Evolutionary conservation across 1,139 yeast genomes (phyloP).

Genomic region (Debaryomyces sp.): DNA sequence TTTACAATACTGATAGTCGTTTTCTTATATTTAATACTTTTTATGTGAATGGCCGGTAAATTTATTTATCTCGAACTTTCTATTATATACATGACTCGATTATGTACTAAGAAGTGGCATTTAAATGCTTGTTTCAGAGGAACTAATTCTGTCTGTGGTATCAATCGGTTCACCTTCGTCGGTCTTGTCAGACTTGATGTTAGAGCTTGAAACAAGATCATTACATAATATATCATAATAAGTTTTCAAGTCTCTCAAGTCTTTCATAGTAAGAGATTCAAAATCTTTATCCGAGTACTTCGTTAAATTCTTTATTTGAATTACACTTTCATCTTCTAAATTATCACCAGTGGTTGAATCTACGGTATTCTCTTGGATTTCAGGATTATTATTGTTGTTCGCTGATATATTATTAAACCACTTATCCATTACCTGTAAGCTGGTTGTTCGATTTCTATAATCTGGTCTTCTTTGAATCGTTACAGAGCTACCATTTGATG

Average conservation of each 20-base stretch:
- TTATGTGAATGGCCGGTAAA: neutral
- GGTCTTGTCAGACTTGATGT: neutral
- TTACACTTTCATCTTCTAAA: neutral
- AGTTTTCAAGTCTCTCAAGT: conserved; percentile 34
- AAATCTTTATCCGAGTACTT: conserved; percentile 38
- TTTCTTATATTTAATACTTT: neutral
- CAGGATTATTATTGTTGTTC: conserved; percentile 3
- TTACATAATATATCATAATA: conserved; percentile 44
- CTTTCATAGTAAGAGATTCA: conserved; percentile 40
- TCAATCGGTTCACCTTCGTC: conserved; percentile 4
- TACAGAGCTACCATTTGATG: conserved; percentile 7
- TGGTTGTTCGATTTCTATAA: conserved; percentile 38
- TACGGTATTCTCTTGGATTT: neutral
- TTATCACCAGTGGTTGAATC: neutral
- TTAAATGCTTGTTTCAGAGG: conserved; percentile 4
- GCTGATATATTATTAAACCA: conserved; percentile 42
- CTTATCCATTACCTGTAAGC: conserved; percentile 48
- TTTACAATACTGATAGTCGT: neutral
- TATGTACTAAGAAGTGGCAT: neutral
- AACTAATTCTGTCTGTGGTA: neutral
- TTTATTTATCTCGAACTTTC: conserved; percentile 16
- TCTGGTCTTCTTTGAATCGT: conserved; percentile 27
- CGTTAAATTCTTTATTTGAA: conserved; percentile 27
- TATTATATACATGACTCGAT: conserved; percentile 8
- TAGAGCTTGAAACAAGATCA: conserved; percentile 13